These are phyloP conservation scores for Candolleomyces efflorescens DNA, from an alignment of 768 basidiomycete species.

Conservation along the genomic window DNA sequence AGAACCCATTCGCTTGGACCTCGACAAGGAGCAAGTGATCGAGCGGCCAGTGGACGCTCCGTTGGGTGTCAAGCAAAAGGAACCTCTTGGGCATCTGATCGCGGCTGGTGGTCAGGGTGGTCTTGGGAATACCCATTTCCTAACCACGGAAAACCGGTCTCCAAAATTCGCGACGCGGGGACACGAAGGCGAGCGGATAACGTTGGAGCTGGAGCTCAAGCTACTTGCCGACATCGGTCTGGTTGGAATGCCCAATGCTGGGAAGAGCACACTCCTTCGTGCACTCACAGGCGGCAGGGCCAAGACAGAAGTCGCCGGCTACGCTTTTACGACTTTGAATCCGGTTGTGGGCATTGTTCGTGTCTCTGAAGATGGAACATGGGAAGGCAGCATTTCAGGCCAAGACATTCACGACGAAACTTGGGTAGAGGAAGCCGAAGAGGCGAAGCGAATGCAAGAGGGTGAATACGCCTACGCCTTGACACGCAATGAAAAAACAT, in stretches of 20 bases:
- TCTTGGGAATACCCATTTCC: conserved; percentile 85
- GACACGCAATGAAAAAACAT: conserved; percentile 44
- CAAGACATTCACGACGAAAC: conserved; percentile 65
- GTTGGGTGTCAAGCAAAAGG: conserved; percentile 51
- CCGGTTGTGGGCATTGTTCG: conserved; percentile 91
- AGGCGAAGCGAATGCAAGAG: conserved; percentile 42
- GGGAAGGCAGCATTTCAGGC: conserved; percentile 54
- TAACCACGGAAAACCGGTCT: conserved; percentile 61
- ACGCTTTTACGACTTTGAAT: conserved; percentile 94
- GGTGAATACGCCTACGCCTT: conserved; percentile 47
- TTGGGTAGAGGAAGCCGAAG: conserved; percentile 43
- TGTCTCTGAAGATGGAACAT: conserved; percentile 73
- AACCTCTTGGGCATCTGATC: conserved; percentile 58
- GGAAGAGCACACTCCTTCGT: conserved; percentile 86
- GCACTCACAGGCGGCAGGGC: conserved; percentile 85
- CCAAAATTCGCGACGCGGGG: conserved; percentile 88
- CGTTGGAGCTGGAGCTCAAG: conserved; percentile 89
- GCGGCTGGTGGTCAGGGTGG: conserved; percentile 80
- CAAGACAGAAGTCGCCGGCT: conserved; percentile 80
- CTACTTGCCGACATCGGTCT: conserved; percentile 92
- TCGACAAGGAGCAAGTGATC: conserved; percentile 48
- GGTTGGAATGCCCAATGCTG: conserved; percentile 95
- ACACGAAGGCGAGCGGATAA: conserved; percentile 68
- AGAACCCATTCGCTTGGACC: conserved; percentile 53
- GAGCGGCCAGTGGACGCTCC: conserved; percentile 53